Base-by-base conservation (phyloP, 2,329 filamentous ascomycete genomes). In the Microdochium paspali region DNA sequence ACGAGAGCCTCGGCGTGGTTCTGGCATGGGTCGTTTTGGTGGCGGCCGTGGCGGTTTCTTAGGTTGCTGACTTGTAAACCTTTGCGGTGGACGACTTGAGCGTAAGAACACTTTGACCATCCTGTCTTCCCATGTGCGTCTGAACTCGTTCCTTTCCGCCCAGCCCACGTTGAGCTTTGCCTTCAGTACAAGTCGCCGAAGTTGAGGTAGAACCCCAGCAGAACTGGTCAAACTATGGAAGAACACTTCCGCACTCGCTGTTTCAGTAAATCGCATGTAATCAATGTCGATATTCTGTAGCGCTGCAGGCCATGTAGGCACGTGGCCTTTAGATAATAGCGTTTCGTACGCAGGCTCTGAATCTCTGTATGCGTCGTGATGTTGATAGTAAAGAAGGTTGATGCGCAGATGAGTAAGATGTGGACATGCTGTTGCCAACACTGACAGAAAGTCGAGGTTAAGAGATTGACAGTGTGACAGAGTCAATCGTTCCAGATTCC, bases 381-480 rank as follows among this genome's bases (percentile, higher is more conserved):
- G 77, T 53, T 83, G 85, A 64, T 82, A 90, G 58, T 90, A 93
- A 13, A 80, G 83, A 46, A 94, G 69, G 55, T 95, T 87, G 74
- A 95, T 84, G 44, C 76, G 78, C 32, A 97, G 70, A 23, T 78
- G 74, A 56, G 84, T 72, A 5, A 97, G 72, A 3, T 74, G 72
- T 0, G 88, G 87, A 58, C 90, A 95, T 2, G 77, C 74, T 3
- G 68, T 62, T 18, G 77, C 80, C 43, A 97, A 66, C 24, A 74
- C 64, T 0, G 80, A 76, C 6, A 93, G 71, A 57, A 95, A 96
- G 0, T 76, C 79, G 35, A 96, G 67, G 56, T 82, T 85, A 32
- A 96, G 71, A 2, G 84, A 81, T 51, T 87, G 82, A 57, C 95
- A 95, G 64, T 95, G 86, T 46, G 84, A 79, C 4, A 96, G 69